These are phyloP conservation scores for Metarhizium anisopliae DNA, from an alignment of 2,329 filamentous ascomycete genomes.

Conservation along the genomic window DNA sequence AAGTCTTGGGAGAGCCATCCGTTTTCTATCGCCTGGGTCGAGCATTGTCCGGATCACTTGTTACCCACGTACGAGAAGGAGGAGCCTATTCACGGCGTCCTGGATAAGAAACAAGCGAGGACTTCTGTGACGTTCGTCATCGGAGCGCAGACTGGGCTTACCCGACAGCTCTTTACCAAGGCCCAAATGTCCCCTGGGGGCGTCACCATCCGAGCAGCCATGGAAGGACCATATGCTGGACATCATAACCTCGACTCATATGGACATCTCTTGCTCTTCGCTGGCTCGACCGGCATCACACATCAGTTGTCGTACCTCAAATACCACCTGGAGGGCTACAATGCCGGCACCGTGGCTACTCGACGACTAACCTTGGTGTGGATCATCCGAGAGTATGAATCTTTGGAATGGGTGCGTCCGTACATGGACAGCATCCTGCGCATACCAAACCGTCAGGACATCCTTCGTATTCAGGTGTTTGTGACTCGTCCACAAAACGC, in stretches of 20 bases:
- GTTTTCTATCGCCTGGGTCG: conserved; percentile 70
- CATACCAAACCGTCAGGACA: conserved; percentile 71
- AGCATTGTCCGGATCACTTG: conserved; percentile 38
- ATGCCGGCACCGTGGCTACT: conserved; percentile 65
- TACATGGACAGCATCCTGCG: conserved; percentile 70
- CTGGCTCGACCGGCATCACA: conserved; percentile 89
- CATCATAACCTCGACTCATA: conserved; percentile 85
- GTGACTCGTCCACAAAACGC: conserved; percentile 79
- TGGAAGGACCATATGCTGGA: conserved; percentile 84
- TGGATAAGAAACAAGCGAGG: conserved; percentile 30
- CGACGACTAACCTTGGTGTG: conserved; percentile 78
- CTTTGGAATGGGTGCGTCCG: conserved; percentile 86
- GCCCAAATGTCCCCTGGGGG: conserved; percentile 47
- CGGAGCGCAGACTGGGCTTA: conserved; percentile 81
- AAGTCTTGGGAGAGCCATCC: conserved; percentile 66
- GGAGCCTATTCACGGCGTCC: conserved; percentile 26
- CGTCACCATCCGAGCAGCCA: conserved; percentile 59
- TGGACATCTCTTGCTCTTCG: conserved; percentile 83
- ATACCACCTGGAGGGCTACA: conserved; percentile 62
- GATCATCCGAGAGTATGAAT: conserved; percentile 83
- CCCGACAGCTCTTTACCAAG: conserved; percentile 66
- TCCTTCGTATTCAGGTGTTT: conserved; percentile 81
- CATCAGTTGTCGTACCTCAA: conserved; percentile 86
- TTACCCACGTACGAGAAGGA: conserved; percentile 33
- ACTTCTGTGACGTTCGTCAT: conserved; percentile 72